Evolutionary conservation across 31 red algal species (phyloP).

Genomic region (Asparagopsis taxiformis): DNA sequence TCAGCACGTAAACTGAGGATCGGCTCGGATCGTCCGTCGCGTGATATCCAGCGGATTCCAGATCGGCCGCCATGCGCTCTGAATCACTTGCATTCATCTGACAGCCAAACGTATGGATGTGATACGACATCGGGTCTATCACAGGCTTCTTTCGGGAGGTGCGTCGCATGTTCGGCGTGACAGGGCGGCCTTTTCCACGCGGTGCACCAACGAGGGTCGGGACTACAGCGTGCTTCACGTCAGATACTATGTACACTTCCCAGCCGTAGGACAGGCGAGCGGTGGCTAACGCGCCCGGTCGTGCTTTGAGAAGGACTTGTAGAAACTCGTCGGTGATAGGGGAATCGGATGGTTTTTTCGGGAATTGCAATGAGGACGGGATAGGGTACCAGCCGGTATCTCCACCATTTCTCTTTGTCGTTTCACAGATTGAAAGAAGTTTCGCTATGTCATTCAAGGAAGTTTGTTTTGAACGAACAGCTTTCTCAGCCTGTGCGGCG

Average conservation of each 20-base stretch:
- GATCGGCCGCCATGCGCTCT: slow-evolving; percentile 74
- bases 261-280: slow-evolving; percentile 40
- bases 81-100: slow-evolving; percentile 93
- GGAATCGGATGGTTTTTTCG: no score
- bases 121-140: slow-evolving; percentile 34
- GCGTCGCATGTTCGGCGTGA: slow-evolving; percentile 18
- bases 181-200: slow-evolving; percentile 12
- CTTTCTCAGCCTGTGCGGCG: slow-evolving; percentile 36
- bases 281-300: slow-evolving; percentile 26
- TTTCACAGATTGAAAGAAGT: slow-evolving; percentile 53
- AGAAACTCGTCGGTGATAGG: no score
- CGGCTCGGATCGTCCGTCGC: slow-evolving; percentile 38
- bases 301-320: not conserved
- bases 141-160: slow-evolving; percentile 23
- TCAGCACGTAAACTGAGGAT: slow-evolving; percentile 70
- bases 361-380: no score
- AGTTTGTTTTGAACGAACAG: slow-evolving; percentile 21
- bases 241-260: slow-evolving; percentile 57
- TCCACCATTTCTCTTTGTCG: slow-evolving; percentile 37
- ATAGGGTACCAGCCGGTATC: slow-evolving; percentile 80
- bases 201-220: slow-evolving; percentile 34
- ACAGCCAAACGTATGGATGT: slow-evolving; percentile 86
- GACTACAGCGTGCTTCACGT: slow-evolving; percentile 37
- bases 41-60: slow-evolving; percentile 51
- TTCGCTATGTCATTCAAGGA: slow-evolving; percentile 60